Percentiles rank a stretch among this genome's conserved stretches.
phyloP scores from a whole-genome alignment of 352 stramenopile species.

The Phytophthora gonapodyides region DNA sequence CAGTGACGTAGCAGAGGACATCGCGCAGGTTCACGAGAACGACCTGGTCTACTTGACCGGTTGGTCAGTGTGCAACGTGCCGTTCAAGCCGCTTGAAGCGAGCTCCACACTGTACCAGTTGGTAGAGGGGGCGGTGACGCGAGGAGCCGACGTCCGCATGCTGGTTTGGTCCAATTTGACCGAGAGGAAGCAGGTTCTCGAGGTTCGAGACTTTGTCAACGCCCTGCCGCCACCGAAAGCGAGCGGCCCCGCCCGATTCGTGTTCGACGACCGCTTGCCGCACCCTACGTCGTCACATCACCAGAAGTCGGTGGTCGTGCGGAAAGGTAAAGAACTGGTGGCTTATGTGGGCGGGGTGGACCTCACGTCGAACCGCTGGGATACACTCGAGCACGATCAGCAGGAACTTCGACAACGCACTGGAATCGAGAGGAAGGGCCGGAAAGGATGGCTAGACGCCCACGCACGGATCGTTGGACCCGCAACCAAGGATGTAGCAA shows the following conservation, averaged over 20 bases:
- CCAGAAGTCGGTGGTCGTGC: constrained; percentile 63
- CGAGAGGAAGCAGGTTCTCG: constrained; percentile 44
- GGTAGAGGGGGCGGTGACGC: constrained; percentile 29
- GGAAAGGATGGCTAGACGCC: constrained; percentile 57
- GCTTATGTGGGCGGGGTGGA: constrained; percentile 56
- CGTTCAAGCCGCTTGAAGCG: constrained; percentile 39
- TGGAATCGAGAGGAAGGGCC: constrained; percentile 28
- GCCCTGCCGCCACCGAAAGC: constrained; percentile 21
- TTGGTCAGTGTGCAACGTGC: constrained; percentile 59
- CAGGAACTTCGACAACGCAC: constrained; percentile 28
- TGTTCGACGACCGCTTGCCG: constrained; percentile 63
- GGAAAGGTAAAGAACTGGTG: constrained; percentile 31
- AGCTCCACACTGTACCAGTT: constrained; percentile 38
- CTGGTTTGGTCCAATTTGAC: constrained; percentile 58
- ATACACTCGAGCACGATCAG: constrained; percentile 52
- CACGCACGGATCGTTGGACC: constrained; percentile 42
- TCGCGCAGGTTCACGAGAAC: constrained; percentile 13
- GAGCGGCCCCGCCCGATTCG: constrained; percentile 28
- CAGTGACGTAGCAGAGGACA: constrained; percentile 41
- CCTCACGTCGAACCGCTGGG: constrained; percentile 50
- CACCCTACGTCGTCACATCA: constrained; percentile 53
- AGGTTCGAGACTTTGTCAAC: constrained; percentile 51
- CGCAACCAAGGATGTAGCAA: constrained; percentile 46
- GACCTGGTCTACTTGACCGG: constrained; percentile 51
- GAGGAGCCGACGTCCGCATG: constrained; percentile 44